Conservation (phyloP, 441 rosid genomes). For the Arabidopsis lyrata region DNA sequence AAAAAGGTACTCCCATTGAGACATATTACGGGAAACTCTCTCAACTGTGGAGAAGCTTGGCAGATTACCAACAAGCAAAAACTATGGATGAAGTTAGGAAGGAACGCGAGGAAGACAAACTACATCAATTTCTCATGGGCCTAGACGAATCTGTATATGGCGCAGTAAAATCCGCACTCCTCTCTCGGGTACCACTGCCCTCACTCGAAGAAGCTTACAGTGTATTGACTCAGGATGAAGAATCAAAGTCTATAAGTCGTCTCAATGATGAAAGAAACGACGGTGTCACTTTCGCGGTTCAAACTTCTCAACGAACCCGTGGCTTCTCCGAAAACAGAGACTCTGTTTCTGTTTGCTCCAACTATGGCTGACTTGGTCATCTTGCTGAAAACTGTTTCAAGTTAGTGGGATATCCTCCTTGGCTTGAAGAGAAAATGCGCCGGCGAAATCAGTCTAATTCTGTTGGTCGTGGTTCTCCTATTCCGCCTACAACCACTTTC, state of each 20-base stretch:
- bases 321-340: too few relatives aligned
- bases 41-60: too few relatives aligned
- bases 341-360: too few relatives aligned
- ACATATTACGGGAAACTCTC: neutral
- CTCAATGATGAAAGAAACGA: neutral
- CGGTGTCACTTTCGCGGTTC: neutral
- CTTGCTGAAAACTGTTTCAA: too few relatives aligned
- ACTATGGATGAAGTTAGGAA: neutral
- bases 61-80: neutral
- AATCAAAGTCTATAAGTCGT: neutral
- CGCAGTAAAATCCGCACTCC: accelerated
- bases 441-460: too few relatives aligned
- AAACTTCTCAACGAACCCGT: too few relatives aligned
- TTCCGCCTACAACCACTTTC: too few relatives aligned
- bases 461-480: too few relatives aligned
- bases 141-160: neutral
- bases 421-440: too few relatives aligned
- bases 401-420: too few relatives aligned
- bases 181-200: neutral
- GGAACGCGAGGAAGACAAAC: neutral
- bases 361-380: too few relatives aligned
- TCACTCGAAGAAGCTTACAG: neutral
- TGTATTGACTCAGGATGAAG: neutral
- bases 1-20: neutral
- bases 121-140: neutral